Evolutionary conservation across 2,329 filamentous ascomycete species (phyloP).

Genomic region (Colletotrichum simmondsii): DNA sequence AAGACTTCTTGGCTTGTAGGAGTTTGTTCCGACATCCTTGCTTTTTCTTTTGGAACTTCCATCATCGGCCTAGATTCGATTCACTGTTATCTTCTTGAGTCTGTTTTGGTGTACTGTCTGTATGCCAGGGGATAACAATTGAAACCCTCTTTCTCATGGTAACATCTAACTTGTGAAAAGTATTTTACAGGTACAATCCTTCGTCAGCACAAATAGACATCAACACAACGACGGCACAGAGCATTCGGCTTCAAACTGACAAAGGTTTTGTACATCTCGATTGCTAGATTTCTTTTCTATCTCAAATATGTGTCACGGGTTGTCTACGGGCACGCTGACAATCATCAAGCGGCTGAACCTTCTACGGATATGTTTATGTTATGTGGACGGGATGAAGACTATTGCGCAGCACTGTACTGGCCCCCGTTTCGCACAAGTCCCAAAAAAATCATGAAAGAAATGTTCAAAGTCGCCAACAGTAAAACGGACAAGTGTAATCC

Average conservation of each 20-base stretch:
- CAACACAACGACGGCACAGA: neutral
- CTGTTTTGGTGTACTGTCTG: no score
- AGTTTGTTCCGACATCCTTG: neutral
- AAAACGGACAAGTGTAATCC: slow-evolving; percentile 15
- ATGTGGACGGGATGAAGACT: slow-evolving; percentile 14
- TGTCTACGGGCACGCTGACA: slow-evolving; percentile 27
- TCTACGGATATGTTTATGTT: slow-evolving; percentile 23
- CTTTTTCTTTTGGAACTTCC: neutral
- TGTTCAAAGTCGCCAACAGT: slow-evolving; percentile 3
- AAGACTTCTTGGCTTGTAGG: neutral
- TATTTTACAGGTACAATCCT: neutral
- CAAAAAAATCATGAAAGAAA: slow-evolving; percentile 1
- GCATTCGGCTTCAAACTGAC: neutral
- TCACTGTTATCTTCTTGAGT: neutral
- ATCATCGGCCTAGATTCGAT: neutral
- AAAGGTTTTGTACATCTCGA: slow-evolving; percentile 19
- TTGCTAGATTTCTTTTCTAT: slow-evolving; percentile 32
- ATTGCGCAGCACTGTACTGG: slow-evolving; percentile 7
- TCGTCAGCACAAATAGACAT: no score
- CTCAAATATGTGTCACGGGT: slow-evolving; percentile 3
- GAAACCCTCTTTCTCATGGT: neutral
- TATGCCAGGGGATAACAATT: neutral
- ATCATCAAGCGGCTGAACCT: slow-evolving; percentile 13
- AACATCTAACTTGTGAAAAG: neutral
- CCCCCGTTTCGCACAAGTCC: neutral